Evolutionary conservation across 768 basidiomycete species (phyloP).

Genomic region (Kwoniella sp.): DNA sequence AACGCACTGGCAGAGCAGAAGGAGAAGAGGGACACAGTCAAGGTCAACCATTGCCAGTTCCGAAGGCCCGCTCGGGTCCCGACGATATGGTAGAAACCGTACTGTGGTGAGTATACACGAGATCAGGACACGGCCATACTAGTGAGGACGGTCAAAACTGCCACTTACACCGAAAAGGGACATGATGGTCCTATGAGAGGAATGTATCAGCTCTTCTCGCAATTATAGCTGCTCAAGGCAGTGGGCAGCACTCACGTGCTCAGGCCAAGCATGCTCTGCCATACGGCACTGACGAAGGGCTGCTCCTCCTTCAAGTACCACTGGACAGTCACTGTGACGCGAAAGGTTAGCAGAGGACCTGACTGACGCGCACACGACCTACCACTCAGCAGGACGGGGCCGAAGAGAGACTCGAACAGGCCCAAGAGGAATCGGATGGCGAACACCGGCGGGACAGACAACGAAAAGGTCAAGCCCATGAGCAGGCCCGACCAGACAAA

Average conservation of each 20-base stretch:
- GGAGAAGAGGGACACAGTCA: conserved; percentile 21
- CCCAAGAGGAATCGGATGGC: conserved; percentile 29
- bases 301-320: conserved; percentile 31
- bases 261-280: conserved; percentile 24
- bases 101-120: neutral
- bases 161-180: conserved; percentile 4
- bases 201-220: no score
- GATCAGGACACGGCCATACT: neutral
- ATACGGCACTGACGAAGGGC: conserved; percentile 21
- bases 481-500: conserved; percentile 24
- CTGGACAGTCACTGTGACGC: conserved; percentile 25
- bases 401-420: conserved; percentile 30
- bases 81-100: conserved; percentile 27
- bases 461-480: conserved; percentile 23
- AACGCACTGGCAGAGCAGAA: conserved; percentile 9
- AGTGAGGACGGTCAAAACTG: neutral
- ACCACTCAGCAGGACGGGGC: conserved; percentile 24
- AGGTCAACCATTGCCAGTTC: conserved; percentile 29
- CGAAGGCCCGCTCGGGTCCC: conserved; percentile 2
- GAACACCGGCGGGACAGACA: conserved; percentile 18
- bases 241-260: conserved; percentile 2
- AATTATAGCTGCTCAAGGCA: no score
- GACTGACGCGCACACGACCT: neutral
- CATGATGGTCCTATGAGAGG: neutral
- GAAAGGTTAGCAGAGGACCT: neutral